Conservation (phyloP, 257 asterid species). For the Lycium barbarum region DNA sequence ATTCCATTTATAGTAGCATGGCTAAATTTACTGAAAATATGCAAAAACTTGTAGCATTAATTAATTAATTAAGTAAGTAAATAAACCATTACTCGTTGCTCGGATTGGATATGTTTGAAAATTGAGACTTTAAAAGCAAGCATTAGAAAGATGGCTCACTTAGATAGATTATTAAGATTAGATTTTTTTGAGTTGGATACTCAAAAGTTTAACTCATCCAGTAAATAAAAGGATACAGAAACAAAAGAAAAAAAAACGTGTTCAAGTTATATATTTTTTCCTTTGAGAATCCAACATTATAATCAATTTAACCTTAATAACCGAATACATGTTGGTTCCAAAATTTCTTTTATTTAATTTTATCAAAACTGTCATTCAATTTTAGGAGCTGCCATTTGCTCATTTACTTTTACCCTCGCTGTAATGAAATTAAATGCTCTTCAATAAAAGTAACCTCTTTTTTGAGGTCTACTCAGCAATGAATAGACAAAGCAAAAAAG, state of each 20-base stretch:
- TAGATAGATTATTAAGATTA: no score
- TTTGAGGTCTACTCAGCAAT: not conserved
- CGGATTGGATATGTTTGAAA: not conserved
- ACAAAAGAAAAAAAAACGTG: not conserved
- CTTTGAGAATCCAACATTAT: not conserved
- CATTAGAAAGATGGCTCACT: not conserved
- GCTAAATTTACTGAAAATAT: not conserved
- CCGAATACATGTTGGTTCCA: not conserved
- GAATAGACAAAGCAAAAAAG: slow-evolving; percentile 6
- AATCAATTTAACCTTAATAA: not conserved
- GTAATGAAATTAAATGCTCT: not conserved
- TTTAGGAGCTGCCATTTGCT: not conserved
- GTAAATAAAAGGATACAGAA: not conserved
- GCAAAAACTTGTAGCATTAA: not conserved
- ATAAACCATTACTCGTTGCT: not conserved
- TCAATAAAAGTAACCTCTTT: not conserved
- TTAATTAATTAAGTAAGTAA: not conserved
- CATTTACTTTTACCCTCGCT: not conserved
- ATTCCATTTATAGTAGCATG: not conserved
- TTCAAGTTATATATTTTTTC: no score
- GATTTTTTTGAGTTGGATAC: not conserved
- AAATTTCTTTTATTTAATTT: not conserved
- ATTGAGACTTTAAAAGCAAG: not conserved
- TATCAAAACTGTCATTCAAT: not conserved
- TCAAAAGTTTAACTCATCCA: not conserved